phyloP scores from a whole-genome alignment of 768 basidiomycete genomes.

The Amanita polypyramis region DNA sequence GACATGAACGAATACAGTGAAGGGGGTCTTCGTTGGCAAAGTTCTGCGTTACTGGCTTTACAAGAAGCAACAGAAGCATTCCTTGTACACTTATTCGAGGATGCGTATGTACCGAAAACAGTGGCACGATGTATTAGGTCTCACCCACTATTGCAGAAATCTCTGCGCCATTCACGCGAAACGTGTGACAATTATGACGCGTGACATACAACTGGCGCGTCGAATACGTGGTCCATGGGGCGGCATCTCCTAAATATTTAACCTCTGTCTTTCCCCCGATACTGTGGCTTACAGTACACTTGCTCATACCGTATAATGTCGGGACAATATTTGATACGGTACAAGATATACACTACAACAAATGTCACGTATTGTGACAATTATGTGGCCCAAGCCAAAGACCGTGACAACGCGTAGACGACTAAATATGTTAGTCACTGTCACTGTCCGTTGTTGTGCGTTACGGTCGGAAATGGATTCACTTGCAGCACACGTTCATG shows the following conservation, averaged over 20 bases:
- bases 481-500: no score
- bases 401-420: no score
- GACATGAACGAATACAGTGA: conserved; percentile 54
- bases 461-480: no score
- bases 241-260: conserved; percentile 43
- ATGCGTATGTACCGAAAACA: conserved; percentile 65
- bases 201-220: conserved; percentile 93
- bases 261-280: background rate
- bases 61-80: conserved; percentile 97
- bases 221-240: conserved; percentile 90
- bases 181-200: conserved; percentile 95
- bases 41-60: conserved; percentile 83
- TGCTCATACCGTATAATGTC: no score
- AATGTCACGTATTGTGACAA: no score
- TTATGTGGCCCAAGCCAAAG: no score
- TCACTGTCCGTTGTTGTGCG: no score
- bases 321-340: no score
- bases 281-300: background rate
- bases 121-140: background rate
- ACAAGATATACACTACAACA: no score
- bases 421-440: no score
- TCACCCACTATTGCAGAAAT: conserved; percentile 44
- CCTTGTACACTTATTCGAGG: conserved; percentile 94
- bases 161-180: conserved; percentile 97
- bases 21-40: conserved; percentile 82